A percentile compares a stretch with the other conserved stretches of the same genome.
Conservation (phyloP, 1,284 basidiomycete species). For the Puccinia hordei region DNA sequence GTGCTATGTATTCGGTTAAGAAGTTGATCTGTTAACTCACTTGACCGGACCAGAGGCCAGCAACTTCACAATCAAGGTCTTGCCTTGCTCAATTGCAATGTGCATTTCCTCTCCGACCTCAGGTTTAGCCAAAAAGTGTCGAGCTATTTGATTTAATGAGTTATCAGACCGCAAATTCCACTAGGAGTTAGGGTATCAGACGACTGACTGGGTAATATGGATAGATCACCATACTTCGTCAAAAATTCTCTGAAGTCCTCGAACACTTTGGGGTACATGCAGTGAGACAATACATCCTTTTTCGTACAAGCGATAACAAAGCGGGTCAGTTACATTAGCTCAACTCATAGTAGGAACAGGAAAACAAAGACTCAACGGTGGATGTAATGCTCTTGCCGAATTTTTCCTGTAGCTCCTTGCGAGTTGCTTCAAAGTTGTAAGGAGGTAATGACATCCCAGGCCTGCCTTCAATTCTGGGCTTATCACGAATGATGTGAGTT, state of each 20-base stretch:
- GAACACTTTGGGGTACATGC: constrained; percentile 87
- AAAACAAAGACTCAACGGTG: constrained; percentile 57
- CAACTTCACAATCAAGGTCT: constrained; percentile 92
- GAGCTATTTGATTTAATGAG: constrained; percentile 71
- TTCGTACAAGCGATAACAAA: constrained; percentile 30
- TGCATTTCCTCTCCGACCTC: constrained; percentile 92
- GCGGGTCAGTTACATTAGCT: constrained; percentile 6
- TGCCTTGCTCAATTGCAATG: constrained; percentile 94
- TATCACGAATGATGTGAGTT: constrained; percentile 86
- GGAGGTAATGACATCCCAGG: constrained; percentile 85
- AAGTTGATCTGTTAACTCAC: not conserved
- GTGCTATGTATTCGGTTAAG: not conserved
- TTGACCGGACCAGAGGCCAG: constrained; percentile 93
- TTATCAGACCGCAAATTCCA: not conserved
- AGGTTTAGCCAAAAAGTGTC: constrained; percentile 94
- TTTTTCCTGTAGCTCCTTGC: constrained; percentile 85
- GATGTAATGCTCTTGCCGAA: constrained; percentile 93
- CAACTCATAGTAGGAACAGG: not conserved
- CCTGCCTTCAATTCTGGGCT: constrained; percentile 86
- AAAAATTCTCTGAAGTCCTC: constrained; percentile 45
- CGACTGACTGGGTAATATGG: constrained; percentile 30
- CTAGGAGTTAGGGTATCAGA: not conserved
- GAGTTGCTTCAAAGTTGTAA: constrained; percentile 93
- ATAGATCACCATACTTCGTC: constrained; percentile 42
- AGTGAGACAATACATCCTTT: constrained; percentile 85